phyloP scores from a whole-genome alignment of 768 basidiomycete genomes.

The Naganishia randhawae region DNA sequence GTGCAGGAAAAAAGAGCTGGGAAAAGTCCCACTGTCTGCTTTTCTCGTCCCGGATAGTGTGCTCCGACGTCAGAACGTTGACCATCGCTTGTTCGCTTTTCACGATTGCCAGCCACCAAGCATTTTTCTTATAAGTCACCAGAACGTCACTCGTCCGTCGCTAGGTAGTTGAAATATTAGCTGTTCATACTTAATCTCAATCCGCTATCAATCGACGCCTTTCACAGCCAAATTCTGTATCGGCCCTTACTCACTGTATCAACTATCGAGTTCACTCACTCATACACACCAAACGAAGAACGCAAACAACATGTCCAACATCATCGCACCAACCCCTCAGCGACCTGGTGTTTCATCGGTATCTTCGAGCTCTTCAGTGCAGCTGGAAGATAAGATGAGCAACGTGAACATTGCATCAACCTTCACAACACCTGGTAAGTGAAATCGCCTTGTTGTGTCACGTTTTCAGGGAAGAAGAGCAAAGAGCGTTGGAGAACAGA shows the following conservation, averaged over 20 bases:
- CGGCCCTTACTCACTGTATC: not conserved
- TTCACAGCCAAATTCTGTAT: not conserved
- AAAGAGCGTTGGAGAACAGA: not conserved
- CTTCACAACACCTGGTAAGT: slow-evolving; percentile 44
- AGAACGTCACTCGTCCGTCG: not conserved
- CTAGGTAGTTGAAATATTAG: too few species aligned
- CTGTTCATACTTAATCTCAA: not conserved
- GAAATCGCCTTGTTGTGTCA: not conserved
- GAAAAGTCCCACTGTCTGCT: not conserved
- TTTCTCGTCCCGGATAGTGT: slow-evolving; percentile 1
- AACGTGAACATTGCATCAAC: slow-evolving; percentile 40
- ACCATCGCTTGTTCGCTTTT: not conserved
- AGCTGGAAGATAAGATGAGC: slow-evolving; percentile 31
- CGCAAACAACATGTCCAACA: slow-evolving; percentile 17
- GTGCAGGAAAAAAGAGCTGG: slow-evolving; percentile 1
- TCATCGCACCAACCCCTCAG: slow-evolving; percentile 21
- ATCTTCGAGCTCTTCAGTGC: slow-evolving; percentile 7
- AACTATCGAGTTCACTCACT: not conserved
- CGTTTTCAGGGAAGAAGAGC: not conserved
- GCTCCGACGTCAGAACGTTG: not conserved
- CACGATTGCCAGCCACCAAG: not conserved
- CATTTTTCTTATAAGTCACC: slow-evolving; percentile 13
- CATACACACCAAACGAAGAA: not conserved
- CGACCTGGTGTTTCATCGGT: slow-evolving; percentile 15
- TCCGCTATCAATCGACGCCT: not conserved